Base-by-base conservation (phyloP, 495 filamentous ascomycete species). In the Aspergillus sclerotioniger region DNA sequence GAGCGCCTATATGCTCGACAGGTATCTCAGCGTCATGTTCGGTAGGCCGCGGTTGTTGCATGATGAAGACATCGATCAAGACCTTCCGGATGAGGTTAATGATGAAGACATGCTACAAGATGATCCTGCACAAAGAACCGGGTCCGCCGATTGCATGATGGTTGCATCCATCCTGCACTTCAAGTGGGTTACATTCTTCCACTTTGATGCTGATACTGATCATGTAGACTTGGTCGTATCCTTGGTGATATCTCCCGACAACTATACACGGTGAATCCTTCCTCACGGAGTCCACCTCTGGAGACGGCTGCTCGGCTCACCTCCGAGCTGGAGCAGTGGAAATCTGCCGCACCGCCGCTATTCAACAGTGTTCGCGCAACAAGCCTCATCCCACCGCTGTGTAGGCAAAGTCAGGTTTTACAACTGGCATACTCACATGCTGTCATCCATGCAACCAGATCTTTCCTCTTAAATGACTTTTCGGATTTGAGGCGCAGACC, bases 1-100 rank as follows among this genome's bases (percentile, higher is more conserved):
- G 82, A 77, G 78, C 35, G 78, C 74, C 2, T 83, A 82, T 59
- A 76, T 77, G 25, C 59, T 85, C 13, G 83, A 85, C 63, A 82
- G 79, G 60, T 81, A 85, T 58, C 68, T 85, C n/a, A 80, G 78
- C 54, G 70, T 80, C 44, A 75, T 83, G 62, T 76, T 81, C 51
- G 83, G 83, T 1, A 65, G 81, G 13, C 82, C 83, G 8, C 62
- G 73, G n/a, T 56, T 80, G n/a, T 70, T 83, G 15, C 77, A 76
- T 60, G 76, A 80, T 32, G 80, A 81, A 35, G 76, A 78, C 46
- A 76, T 81, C 41, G 80, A 82, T 49, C 82, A 85, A 47, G 74
- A 78, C 8, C 64, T 80, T 7, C 83, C 83, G 1, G 72, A 80
- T 29, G 65, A 71, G 16, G 73, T 82, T 20, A 79, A 80, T 47